Evolutionary conservation across 768 basidiomycete species (phyloP), one percentile per base, ranked within the genome.

Genomic region (Leccinum boreale): DNA sequence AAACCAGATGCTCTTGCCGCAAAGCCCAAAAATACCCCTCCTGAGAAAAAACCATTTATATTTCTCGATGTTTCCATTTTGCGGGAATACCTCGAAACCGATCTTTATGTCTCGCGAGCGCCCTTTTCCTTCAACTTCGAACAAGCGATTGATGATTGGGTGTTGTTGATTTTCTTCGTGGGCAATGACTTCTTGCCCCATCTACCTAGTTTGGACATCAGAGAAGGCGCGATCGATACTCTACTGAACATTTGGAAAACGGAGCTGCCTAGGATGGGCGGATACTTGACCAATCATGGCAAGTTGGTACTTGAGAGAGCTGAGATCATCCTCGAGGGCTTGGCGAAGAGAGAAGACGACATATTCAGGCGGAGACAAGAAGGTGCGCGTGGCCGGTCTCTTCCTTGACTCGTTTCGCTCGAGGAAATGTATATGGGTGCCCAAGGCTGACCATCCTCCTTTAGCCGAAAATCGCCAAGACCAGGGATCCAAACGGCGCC

Each of bases 141-240:
- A 75, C 87, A 89, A 74, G 94, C 97, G 36, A 91, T 99, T 74
- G 97, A 99, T 82, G 97, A 99, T 74, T 99, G 97, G 97, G 93
- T 99, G 65, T 86, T 99, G 69, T 85, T 99, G 68, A 98, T 98
- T 65, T 99, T 99, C 86, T 98, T 99, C 75, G 97, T 99, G 72
- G 97, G 97, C 65, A 99, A 99, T 78, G 98, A 79, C 95, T 99
- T 83, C 53, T 82, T 99, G 66, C 97, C 97, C 21, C 97, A 99
- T 78, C 81, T 99, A 57, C 97, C 97, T 24, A 93, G 90, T 58
- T 85, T 99, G 81, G 97, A 99, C 80, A 99, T 99, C 71, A 85
- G 97, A 67, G 96, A 99, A 79, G 97, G 97, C 61, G 97, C 96
- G 29, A 98, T 99, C 78, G 97, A 98, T 79, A 97, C 91, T 57